These are phyloP conservation scores for Annulohypoxylon truncatum DNA, from an alignment of 2,329 filamentous ascomycete species.

Conservation along the genomic window DNA sequence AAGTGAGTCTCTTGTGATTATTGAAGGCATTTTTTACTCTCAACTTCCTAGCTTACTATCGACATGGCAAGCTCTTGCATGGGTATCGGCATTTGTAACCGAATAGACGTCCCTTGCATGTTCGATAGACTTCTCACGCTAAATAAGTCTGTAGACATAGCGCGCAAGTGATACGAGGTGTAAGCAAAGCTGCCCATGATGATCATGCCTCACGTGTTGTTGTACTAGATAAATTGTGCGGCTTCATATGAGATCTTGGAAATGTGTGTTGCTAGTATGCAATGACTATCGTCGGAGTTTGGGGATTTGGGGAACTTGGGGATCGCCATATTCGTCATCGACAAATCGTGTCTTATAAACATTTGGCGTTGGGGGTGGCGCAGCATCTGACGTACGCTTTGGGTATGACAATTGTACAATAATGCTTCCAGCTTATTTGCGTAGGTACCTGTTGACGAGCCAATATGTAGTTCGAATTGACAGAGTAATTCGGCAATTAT, in stretches of 20 bases:
- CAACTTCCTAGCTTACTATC: background rate
- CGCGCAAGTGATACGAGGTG: conserved; percentile 14
- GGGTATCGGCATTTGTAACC: background rate
- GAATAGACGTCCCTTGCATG: conserved; percentile 13
- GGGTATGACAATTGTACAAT: background rate
- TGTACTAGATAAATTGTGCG: background rate
- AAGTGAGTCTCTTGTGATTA: background rate
- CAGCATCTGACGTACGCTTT: conserved; percentile 22
- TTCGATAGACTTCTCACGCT: conserved; percentile 19
- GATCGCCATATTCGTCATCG: conserved; percentile 23
- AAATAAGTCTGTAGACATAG: conserved; percentile 5
- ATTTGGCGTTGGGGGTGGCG: conserved; percentile 27
- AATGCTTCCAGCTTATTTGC: background rate
- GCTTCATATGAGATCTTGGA: background rate
- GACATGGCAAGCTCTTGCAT: background rate
- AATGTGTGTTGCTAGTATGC: background rate
- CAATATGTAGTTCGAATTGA: background rate
- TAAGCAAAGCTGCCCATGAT: background rate
- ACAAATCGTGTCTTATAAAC: conserved; percentile 8
- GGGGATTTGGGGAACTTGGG: background rate
- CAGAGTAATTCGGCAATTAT: background rate
- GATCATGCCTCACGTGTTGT: background rate
- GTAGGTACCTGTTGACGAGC: background rate
- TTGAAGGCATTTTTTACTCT: background rate
- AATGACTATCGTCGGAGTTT: background rate